Evolutionary conservation across 352 stramenopile genomes (phyloP).

Genomic region (Globisporangium viniferum): DNA sequence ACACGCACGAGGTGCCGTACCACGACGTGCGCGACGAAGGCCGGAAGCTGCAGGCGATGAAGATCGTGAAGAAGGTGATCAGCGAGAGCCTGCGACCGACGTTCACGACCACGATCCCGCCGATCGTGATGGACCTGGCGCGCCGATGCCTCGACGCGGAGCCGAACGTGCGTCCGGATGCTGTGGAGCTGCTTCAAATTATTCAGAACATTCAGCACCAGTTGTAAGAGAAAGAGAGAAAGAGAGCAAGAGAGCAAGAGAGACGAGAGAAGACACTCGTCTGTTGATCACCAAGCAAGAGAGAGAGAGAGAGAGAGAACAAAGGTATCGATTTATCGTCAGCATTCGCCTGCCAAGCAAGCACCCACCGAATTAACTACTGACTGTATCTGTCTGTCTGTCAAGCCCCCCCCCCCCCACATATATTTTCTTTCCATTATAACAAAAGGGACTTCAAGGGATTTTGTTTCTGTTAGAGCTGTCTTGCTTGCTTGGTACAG

Average conservation of each 20-base stretch:
- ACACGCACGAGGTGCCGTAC: slow-evolving; percentile 77
- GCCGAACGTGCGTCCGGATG: slow-evolving; percentile 62
- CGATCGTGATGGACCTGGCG: slow-evolving; percentile 55
- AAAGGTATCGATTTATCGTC: not conserved
- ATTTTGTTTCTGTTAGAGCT: not conserved
- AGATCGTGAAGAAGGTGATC: slow-evolving; percentile 84
- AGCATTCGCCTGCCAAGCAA: not conserved
- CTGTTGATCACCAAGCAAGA: not conserved
- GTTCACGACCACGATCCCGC: slow-evolving; percentile 51
- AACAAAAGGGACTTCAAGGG: not conserved
- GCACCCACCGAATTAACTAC: not conserved
- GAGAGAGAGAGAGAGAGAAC: not conserved
- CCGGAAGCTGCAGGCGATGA: slow-evolving; percentile 80
- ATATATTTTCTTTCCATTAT: slow-evolving; percentile 4
- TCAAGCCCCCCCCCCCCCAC: not conserved
- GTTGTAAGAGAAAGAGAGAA: slow-evolving; percentile 23
- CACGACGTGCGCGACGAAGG: slow-evolving; percentile 71
- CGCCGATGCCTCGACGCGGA: slow-evolving; percentile 65
- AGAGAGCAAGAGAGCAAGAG: not conserved
- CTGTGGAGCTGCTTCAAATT: slow-evolving; percentile 60
- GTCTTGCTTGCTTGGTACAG: not conserved
- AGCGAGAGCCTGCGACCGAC: slow-evolving; percentile 61
- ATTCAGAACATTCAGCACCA: slow-evolving; percentile 59
- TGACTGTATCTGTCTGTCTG: slow-evolving; percentile 7
- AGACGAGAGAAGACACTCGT: not conserved